Conservation (phyloP, 202 grass and related monocot genomes). For the Carex arenaria region DNA sequence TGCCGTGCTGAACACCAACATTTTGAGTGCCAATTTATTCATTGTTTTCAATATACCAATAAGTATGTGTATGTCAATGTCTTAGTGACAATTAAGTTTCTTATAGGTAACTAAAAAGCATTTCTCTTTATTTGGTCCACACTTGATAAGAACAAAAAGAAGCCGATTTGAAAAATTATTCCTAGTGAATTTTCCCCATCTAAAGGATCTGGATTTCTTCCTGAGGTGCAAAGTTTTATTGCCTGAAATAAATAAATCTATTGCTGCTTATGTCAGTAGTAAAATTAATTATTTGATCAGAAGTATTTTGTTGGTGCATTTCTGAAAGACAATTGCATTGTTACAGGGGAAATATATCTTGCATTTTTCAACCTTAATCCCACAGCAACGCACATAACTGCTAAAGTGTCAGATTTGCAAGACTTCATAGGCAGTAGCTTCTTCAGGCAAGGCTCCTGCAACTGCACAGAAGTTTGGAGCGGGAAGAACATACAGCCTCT, state of each 20-base stretch:
- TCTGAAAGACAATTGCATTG: not conserved
- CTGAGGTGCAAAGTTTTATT: not conserved
- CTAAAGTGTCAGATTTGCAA: constrained; percentile 49
- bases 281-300: not conserved
- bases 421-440: constrained; percentile 32
- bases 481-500: constrained; percentile 15
- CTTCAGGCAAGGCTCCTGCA: constrained; percentile 32
- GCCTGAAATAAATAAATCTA: not conserved
- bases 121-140: not conserved
- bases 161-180: not conserved
- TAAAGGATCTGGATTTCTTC: not conserved
- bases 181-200: not conserved
- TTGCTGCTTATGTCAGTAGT: not conserved
- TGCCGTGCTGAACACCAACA: no score
- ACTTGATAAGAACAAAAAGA: not conserved
- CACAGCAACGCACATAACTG: constrained; percentile 27
- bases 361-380: constrained; percentile 80
- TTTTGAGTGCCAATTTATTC: no score
- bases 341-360: constrained; percentile 77
- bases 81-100: not conserved
- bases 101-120: no score
- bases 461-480: constrained; percentile 56
- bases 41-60: not conserved
- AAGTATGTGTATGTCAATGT: not conserved
- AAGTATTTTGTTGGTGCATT: not conserved